Evolutionary conservation across 1,284 basidiomycete species (phyloP).

Genomic region (Cryptococcus sp.): DNA sequence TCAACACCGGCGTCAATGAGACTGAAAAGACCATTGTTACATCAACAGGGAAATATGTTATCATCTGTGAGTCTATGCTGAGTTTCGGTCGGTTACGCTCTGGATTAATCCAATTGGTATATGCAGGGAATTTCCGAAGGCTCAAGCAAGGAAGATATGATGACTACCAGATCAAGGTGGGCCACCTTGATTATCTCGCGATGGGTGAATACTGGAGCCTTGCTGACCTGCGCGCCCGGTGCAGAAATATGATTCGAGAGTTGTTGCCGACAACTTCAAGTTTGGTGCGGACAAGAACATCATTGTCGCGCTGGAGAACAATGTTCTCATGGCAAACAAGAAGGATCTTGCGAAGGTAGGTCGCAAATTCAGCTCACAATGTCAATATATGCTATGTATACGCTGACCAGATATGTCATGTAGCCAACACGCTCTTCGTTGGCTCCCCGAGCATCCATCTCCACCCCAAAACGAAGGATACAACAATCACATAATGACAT

Average conservation of each 20-base stretch:
- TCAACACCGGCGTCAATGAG: conserved; percentile 82
- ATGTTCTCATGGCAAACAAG: conserved; percentile 92
- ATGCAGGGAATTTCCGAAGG: conserved; percentile 76
- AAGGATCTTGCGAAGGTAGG: conserved; percentile 69
- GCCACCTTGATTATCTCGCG: not conserved
- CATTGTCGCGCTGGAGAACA: conserved; percentile 90
- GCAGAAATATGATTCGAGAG: conserved; percentile 76
- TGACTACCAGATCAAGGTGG: conserved; percentile 90
- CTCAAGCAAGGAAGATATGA: conserved; percentile 88
- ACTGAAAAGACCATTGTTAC: conserved; percentile 96
- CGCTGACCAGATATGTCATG: not conserved
- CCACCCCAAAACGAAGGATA: conserved; percentile 35
- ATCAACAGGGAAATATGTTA: conserved; percentile 89
- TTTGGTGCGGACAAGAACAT: conserved; percentile 94
- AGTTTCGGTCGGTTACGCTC: not conserved
- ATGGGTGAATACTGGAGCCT: not conserved
- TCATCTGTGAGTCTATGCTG: conserved; percentile 61
- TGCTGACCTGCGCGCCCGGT: conserved; percentile 11
- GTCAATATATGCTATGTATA: not conserved
- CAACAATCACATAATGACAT: conserved; percentile 37
- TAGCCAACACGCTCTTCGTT: conserved; percentile 36
- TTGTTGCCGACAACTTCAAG: conserved; percentile 95
- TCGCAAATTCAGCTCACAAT: not conserved
- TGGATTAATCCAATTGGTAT: not conserved
- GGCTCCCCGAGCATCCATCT: conserved; percentile 21